Evolutionary conservation across 2,329 filamentous ascomycete species (phyloP).

Genomic region (Neonectria punicea): DNA sequence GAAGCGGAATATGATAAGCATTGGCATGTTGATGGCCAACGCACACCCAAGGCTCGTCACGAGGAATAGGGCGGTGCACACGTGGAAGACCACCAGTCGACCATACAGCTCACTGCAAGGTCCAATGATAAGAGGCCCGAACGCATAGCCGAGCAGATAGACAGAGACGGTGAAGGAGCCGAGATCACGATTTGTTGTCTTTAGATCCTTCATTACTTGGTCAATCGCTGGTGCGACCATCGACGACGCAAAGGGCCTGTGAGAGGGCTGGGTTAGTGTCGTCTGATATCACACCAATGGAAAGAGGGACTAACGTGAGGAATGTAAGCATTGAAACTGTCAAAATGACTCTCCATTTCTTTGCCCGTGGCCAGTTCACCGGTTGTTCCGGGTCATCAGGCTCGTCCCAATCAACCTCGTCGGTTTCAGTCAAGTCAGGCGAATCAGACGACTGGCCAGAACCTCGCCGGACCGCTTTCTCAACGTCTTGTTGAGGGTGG

Average conservation of each 20-base stretch:
- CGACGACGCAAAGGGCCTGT: conserved; percentile 29
- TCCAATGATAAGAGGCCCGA: conserved; percentile 58
- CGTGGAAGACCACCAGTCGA: conserved; percentile 55
- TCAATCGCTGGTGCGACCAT: conserved; percentile 30
- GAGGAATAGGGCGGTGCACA: conserved; percentile 47
- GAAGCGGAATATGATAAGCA: conserved; percentile 69
- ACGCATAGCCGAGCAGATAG: conserved; percentile 59
- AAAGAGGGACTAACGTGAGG: not conserved
- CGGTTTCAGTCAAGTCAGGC: not conserved
- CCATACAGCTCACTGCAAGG: conserved; percentile 62
- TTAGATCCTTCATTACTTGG: conserved; percentile 28
- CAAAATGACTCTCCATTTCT: not conserved
- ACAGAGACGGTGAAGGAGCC: conserved; percentile 42
- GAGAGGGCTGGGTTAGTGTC: not conserved
- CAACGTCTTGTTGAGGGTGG: not conserved
- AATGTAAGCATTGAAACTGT: not conserved
- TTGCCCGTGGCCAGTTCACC: not conserved
- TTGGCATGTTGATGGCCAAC: conserved; percentile 50
- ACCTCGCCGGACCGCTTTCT: not conserved
- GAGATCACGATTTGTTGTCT: conserved; percentile 24
- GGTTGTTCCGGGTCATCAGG: not conserved
- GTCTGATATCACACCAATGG: not conserved
- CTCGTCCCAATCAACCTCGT: not conserved
- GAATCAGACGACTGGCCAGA: not conserved
- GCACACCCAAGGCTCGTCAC: conserved; percentile 23